Evolutionary conservation across 768 basidiomycete genomes (phyloP), one percentile per base, ranked within the genome.

Genomic region (Favolaschia claudopus): DNA sequence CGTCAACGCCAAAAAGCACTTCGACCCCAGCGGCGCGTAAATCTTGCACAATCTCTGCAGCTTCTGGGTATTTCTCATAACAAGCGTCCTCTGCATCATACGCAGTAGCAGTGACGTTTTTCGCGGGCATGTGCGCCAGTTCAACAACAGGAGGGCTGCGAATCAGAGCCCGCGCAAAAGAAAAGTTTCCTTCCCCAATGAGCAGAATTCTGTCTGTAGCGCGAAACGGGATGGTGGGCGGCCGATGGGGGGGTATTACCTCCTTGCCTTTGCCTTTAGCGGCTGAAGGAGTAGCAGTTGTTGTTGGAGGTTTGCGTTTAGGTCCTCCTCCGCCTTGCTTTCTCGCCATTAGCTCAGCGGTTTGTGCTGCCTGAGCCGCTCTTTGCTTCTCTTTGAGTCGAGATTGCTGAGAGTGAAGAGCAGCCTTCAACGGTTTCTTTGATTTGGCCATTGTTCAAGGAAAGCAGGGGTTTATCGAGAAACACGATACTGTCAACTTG

Each of bases 171-270:
- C 84, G 85, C 3, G 95, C 82, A 67, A 93, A 99, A 1, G 96
- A 96, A 69, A 99, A 98, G 72, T 98, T 93, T 12, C 94, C 96
- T 78, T 99, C 96, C 9, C 96, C 96, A 49, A 99, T 77, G 28
- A 96, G 81, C 20, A 93, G 79, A 31, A 93, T 89, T 44, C 71
- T 84, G 68, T 93, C 88, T 8, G 83, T 86, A 0, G 84, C 69
- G 14, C 70, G 72, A 73, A 92, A 92, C 0, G 91, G 92, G 9
- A 91, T 78, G 0, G 83, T 89, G 1, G 79, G 76, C n/a, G 69
- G 76, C 32, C 65, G 76, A 34, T 68, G 66, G 29, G 68, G 63
- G 15, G 58, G 17, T 37, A 38, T 32, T 15, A 34, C 28, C 37
- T 39, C 62, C 55, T 55, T 50, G n/a, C 49, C 75, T 68, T 79